A percentile compares a stretch with the other conserved stretches of the same genome.
Evolutionary conservation across 2,329 filamentous ascomycete species (phyloP).

Genomic region (Pyricularia grisea): DNA sequence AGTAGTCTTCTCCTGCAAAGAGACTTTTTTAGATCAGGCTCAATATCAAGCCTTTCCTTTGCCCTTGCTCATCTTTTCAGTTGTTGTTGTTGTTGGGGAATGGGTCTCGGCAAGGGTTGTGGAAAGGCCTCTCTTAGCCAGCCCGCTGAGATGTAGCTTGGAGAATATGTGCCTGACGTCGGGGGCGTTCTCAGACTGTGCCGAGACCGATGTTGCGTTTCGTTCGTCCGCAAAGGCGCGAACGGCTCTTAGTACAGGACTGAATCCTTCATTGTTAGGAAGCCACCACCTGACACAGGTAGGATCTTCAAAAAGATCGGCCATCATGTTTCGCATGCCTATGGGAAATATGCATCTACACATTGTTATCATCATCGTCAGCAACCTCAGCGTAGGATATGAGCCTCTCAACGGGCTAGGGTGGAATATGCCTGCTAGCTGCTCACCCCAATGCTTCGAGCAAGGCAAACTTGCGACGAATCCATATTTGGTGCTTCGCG

Average conservation of each 20-base stretch:
- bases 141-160: constrained; percentile 39
- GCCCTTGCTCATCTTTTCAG: background rate
- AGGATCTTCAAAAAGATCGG: constrained; percentile 62
- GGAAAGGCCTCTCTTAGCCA: background rate
- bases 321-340: constrained; percentile 65
- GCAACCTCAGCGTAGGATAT: background rate
- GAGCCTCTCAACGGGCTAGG: background rate
- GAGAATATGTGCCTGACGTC: constrained; percentile 69
- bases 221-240: constrained; percentile 75
- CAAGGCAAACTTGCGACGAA: constrained; percentile 65
- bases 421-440: background rate
- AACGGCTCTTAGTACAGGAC: constrained; percentile 63
- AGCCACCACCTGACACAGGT: constrained; percentile 82
- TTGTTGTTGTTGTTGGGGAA: background rate
- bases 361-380: background rate
- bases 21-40: background rate
- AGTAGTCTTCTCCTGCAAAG: background rate
- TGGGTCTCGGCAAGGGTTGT: background rate
- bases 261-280: constrained; percentile 68
- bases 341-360: constrained; percentile 74
- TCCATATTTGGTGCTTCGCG: constrained; percentile 64
- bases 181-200: constrained; percentile 55
- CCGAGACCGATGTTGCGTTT: constrained; percentile 47
- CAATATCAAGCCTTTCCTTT: background rate
- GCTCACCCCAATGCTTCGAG: constrained; percentile 44